Conservation (phyloP, 2,329 filamentous ascomycete genomes). For the Penicillium sp. region DNA sequence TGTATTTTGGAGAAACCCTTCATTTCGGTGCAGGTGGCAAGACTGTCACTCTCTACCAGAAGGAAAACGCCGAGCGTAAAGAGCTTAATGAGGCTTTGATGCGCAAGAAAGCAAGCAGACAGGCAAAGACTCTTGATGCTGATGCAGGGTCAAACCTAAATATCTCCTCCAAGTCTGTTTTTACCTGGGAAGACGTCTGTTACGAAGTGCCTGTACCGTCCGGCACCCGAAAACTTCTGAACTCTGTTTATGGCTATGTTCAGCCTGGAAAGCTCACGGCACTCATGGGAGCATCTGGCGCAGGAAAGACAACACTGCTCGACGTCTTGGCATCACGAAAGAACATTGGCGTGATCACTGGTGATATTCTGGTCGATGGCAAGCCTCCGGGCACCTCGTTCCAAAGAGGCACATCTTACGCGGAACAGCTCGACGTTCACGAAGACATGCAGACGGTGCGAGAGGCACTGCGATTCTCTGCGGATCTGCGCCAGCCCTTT, state of each 20-base stretch:
- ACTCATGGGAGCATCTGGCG: constrained; percentile 59
- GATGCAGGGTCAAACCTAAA: constrained; percentile 48
- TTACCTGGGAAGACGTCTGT: constrained; percentile 54
- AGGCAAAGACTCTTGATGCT: constrained; percentile 33
- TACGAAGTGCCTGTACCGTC: constrained; percentile 51
- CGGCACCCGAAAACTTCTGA: constrained; percentile 47
- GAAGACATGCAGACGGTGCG: constrained; percentile 62
- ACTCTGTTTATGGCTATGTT: constrained; percentile 51
- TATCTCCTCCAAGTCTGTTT: constrained; percentile 55
- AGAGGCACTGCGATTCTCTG: constrained; percentile 66
- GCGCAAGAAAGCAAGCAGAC: constrained; percentile 41
- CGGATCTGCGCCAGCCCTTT: constrained; percentile 61
- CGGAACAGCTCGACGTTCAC: constrained; percentile 65
- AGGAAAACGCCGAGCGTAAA: constrained; percentile 41
- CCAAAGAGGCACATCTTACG: constrained; percentile 64
- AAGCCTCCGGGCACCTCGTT: constrained; percentile 58
- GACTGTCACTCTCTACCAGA: constrained; percentile 44
- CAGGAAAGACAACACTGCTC: constrained; percentile 81
- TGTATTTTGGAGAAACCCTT: constrained; percentile 41
- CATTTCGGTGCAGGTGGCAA: constrained; percentile 43
- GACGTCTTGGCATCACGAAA: constrained; percentile 70
- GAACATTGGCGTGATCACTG: constrained; percentile 63
- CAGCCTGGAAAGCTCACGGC: constrained; percentile 52
- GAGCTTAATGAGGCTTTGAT: constrained; percentile 38
- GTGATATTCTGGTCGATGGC: constrained; percentile 64